A percentile compares a stretch with the other conserved stretches of the same genome.
Evolutionary conservation across 805 yeast species (phyloP).

Genomic region (Saturnispora sanitii): DNA sequence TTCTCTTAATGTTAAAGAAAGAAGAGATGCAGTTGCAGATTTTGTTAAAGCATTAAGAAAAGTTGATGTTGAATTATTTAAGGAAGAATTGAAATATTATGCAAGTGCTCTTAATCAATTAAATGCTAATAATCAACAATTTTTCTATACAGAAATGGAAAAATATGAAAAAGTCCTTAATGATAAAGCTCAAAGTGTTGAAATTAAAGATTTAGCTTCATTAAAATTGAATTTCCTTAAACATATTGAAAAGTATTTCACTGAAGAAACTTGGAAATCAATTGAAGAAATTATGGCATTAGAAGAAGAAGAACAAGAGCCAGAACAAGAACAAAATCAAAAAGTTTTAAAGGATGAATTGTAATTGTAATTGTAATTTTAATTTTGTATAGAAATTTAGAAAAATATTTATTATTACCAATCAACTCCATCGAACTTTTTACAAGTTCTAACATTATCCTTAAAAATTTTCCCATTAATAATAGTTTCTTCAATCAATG

Average conservation of each 20-base stretch:
- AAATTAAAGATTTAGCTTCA: constrained; percentile 41
- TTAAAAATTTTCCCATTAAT: constrained; percentile 62
- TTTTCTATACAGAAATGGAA: constrained; percentile 34
- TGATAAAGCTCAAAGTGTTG: constrained; percentile 29
- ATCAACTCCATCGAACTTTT: constrained; percentile 42
- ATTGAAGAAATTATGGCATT: constrained; percentile 14
- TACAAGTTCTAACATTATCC: constrained; percentile 50
- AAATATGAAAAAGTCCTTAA: constrained; percentile 37
- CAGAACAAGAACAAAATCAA: background rate
- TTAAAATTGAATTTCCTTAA: constrained; percentile 38
- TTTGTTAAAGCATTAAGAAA: constrained; percentile 30
- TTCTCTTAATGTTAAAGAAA: constrained; percentile 22
- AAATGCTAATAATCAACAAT: constrained; percentile 34
- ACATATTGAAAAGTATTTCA: constrained; percentile 11
- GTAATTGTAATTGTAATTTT: background rate
- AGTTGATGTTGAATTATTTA: constrained; percentile 18
- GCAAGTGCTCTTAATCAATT: constrained; percentile 33
- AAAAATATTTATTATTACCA: constrained; percentile 31
- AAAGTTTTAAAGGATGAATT: constrained; percentile 12
- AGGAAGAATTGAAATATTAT: constrained; percentile 35
- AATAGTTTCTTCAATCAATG: constrained; percentile 69
- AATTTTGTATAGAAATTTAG: background rate
- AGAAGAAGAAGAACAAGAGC: constrained; percentile 1
- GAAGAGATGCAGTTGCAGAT: constrained; percentile 23
- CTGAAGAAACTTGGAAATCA: constrained; percentile 14